A percentile compares a stretch with the other conserved stretches of the same genome.
These are phyloP conservation scores for Solanum verrucosum DNA, from an alignment of 257 asterid genomes.

Conservation along the genomic window DNA sequence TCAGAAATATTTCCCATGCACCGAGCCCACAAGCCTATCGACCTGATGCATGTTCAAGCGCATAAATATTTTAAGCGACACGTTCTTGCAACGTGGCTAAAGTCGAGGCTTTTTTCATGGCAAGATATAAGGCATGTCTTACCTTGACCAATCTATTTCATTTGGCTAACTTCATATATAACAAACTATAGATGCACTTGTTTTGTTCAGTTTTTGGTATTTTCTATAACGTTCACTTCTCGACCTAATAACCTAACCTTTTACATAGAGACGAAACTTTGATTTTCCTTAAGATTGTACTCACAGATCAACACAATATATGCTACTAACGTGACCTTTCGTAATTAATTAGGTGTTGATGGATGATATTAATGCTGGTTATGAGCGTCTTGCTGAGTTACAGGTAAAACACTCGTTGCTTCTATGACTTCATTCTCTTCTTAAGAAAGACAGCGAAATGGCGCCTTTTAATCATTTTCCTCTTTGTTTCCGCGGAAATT, in stretches of 20 bases:
- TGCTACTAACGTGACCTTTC: background rate
- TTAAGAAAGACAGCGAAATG: background rate
- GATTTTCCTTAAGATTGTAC: background rate
- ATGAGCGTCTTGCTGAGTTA: conserved; percentile 91
- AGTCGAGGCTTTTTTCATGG: background rate
- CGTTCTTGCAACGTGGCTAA: background rate
- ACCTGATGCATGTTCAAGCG: background rate
- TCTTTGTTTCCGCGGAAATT: background rate
- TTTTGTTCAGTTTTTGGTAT: background rate
- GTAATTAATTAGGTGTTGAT: conserved; percentile 47
- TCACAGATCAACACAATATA: background rate
- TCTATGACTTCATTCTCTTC: background rate
- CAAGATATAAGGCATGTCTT: background rate
- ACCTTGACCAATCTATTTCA: background rate
- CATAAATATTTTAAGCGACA: background rate
- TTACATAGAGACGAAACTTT: background rate
- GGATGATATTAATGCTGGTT: conserved; percentile 92
- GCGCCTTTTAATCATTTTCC: background rate
- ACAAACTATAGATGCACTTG: background rate
- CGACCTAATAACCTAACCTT: background rate
- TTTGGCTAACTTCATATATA: background rate
- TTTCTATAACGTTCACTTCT: background rate
- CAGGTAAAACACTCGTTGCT: conserved; percentile 43
- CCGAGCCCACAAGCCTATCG: background rate
- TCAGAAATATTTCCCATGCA: background rate